Conservation (phyloP, 164 flowering plant species). For the Cinnamomum chago region DNA sequence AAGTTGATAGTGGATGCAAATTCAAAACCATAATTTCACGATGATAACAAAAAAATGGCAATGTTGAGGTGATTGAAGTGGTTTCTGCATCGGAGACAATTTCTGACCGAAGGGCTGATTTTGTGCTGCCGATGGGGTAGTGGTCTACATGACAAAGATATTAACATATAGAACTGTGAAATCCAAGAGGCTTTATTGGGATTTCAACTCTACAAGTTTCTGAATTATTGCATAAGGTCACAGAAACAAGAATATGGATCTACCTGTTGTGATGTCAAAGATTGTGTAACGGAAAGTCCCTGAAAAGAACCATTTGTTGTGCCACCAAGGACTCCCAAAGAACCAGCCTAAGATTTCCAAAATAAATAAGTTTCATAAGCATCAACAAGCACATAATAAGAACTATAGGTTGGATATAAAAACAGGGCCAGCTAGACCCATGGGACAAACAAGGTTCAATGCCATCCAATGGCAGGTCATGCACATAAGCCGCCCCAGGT, state of each 20-base stretch:
- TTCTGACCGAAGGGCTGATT: slow-evolving; percentile 45
- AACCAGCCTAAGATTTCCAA: slow-evolving; percentile 32
- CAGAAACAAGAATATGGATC: not conserved
- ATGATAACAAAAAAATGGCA: no score
- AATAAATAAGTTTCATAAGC: not conserved
- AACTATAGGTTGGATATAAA: not conserved
- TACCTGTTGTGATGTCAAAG: slow-evolving; percentile 49
- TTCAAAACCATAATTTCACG: no score
- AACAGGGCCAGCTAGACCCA: no score
- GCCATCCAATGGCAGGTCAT: not conserved
- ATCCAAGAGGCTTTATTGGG: not conserved
- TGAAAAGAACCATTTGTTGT: slow-evolving; percentile 39
- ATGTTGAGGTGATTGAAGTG: slow-evolving; percentile 60
- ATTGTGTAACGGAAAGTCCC: slow-evolving; percentile 32
- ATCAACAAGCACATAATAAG: not conserved
- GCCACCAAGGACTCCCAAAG: slow-evolving; percentile 34
- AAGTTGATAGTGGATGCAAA: no score
- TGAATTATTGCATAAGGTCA: no score
- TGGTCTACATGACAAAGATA: slow-evolving; percentile 28
- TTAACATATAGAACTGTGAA: not conserved
- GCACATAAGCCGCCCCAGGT: not conserved
- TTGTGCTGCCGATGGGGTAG: slow-evolving; percentile 40
- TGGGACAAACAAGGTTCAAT: not conserved
- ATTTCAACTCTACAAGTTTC: not conserved
- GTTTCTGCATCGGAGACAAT: slow-evolving; percentile 58